phyloP scores from a whole-genome alignment of 345 rosid species.

The Melaleuca alternifolia region DNA sequence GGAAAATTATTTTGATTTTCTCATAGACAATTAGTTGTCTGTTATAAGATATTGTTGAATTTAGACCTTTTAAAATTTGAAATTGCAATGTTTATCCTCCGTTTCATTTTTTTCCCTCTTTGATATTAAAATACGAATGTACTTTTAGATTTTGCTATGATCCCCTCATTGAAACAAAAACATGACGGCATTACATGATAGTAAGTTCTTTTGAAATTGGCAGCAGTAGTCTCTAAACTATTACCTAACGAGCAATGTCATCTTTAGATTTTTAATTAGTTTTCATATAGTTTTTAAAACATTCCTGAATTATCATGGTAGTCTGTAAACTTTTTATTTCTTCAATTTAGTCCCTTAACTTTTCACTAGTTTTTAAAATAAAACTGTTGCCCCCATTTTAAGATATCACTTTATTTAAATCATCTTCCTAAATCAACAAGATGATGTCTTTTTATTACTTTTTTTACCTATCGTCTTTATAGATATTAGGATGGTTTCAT shows the following conservation, averaged over 20 bases:
- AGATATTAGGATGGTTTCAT: background rate
- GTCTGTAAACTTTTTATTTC: too few species aligned
- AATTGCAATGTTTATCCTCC: background rate
- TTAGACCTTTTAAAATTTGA: background rate
- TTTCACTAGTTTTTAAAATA: too few species aligned
- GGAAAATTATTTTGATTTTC: background rate
- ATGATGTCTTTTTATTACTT: background rate
- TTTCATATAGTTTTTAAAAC: fast-evolving
- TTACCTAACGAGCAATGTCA: too few species aligned
- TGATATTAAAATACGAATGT: background rate
- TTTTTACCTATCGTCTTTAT: too few species aligned
- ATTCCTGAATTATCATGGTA: too few species aligned
- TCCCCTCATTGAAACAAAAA: background rate
- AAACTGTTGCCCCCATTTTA: background rate
- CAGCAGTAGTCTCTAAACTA: background rate
- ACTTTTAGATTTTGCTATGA: background rate
- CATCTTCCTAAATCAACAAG: too few species aligned
- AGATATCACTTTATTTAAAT: too few species aligned
- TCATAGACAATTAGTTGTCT: background rate
- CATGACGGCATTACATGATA: background rate
- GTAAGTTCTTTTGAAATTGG: background rate
- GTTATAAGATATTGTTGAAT: too few species aligned
- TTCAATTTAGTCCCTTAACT: background rate
- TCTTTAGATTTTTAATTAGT: too few species aligned
- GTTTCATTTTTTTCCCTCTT: too few species aligned